These are phyloP conservation scores for Pichia sporocuriosa DNA, from an alignment of 805 yeast species.

Conservation along the genomic window DNA sequence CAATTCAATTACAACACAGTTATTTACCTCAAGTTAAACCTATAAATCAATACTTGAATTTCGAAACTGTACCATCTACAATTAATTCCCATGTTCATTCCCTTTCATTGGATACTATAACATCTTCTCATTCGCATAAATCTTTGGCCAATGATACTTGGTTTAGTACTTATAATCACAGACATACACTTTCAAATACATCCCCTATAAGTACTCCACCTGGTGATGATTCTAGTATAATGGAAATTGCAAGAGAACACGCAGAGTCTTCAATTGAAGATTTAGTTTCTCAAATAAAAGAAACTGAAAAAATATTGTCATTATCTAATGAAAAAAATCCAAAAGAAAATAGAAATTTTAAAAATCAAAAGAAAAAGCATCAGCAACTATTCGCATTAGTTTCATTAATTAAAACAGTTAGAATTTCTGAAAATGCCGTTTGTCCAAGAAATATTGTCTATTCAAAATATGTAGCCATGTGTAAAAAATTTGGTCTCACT, in stretches of 20 bases:
- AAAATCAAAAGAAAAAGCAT: conserved; percentile 41
- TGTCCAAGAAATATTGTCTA: conserved; percentile 64
- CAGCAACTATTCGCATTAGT: conserved; percentile 77
- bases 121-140: conserved; percentile 5
- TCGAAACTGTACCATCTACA: conserved; percentile 9
- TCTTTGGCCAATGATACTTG: conserved; percentile 4
- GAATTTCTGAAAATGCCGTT: conserved; percentile 40
- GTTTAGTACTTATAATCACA: neutral
- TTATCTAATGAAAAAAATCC: conserved; percentile 3
- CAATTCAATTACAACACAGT: conserved; percentile 4
- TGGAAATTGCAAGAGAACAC: conserved; percentile 1
- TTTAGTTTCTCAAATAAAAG: conserved; percentile 1
- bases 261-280: neutral
- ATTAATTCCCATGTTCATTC: conserved; percentile 5
- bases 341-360: conserved; percentile 18
- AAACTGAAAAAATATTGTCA: neutral
- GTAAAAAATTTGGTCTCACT: conserved; percentile 44
- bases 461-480: conserved; percentile 54
- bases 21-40: neutral
- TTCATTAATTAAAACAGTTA: conserved; percentile 67
- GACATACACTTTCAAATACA: conserved; percentile 2
- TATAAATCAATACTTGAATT: neutral
- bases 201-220: neutral
- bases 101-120: conserved; percentile 4
- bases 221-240: conserved; percentile 1